Base-by-base conservation (phyloP, 1,284 basidiomycete species). In the Fomes fomentarius region DNA sequence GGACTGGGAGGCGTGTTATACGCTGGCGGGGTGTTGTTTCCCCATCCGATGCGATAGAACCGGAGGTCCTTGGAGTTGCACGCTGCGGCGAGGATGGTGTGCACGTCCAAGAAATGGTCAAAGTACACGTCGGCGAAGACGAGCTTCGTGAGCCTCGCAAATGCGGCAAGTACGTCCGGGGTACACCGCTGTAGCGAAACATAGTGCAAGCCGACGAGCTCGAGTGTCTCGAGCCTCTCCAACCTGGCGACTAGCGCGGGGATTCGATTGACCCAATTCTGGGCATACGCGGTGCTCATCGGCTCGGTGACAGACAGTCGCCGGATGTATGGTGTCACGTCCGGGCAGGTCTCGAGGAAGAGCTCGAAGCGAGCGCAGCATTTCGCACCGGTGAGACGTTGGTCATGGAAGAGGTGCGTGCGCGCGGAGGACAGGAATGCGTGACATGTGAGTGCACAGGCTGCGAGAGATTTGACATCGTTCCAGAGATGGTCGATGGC, bases 401-500 rank as follows among this genome's bases (percentile, higher is more conserved):
- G 57, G 28, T 52, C 52, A 39, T 52, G 58, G 57, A 75, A 76
- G 50, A 75, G 66, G 57, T 74, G 71, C 31, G 66, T 70, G 14
- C 71, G 70, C 19, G 70, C 62, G 4, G 72, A 55, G 17, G 68
- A 66, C 26, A 71, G 60, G 69, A 70, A 74, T 3, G 63, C 52
- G 48, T 68, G 70, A 61, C 68, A 71, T 4, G 70, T 66, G 14
- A 73, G 63, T 44, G 67, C 69, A 60, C 73, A 75, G 1, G 67
- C 52, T 47, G 56, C 55, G 48, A 76, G 68, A n/a, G 69, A 48
- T 4, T 43, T 17, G 21, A 28, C 42, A 57, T 76, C 72, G 52
- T 67, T 62, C 60, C 71, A 70, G 8, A 72, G 64, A 43, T 68
- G 68, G 56, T 72, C 72, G 37, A 75, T 66, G 43, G 71, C 61